Percentiles rank a stretch among this genome's conserved stretches.
phyloP scores from a whole-genome alignment of 768 basidiomycete species.

The Phylloporus sp. region DNA sequence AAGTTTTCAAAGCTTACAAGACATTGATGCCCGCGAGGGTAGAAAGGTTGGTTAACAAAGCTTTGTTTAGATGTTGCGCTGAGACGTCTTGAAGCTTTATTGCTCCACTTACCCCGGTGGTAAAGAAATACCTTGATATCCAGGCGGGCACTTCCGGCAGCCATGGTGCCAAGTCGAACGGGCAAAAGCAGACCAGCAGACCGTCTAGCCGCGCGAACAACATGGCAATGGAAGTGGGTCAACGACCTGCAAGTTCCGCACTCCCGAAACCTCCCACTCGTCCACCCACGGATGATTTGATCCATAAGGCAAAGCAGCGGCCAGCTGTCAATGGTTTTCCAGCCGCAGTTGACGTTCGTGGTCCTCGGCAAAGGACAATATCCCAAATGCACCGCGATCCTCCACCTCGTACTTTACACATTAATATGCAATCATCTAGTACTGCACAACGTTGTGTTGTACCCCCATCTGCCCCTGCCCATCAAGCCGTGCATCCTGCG shows the following conservation, averaged over 20 bases:
- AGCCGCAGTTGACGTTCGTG: slow-evolving; percentile 3
- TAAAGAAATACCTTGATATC: slow-evolving; percentile 70
- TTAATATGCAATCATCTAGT: slow-evolving; percentile 14
- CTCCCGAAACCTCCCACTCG: slow-evolving; percentile 13
- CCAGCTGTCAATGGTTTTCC: background rate
- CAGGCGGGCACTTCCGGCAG: slow-evolving; percentile 11
- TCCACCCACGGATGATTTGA: background rate
- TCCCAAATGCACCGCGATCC: slow-evolving; percentile 18
- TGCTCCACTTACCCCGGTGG: slow-evolving; percentile 68
- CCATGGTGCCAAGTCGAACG: slow-evolving; percentile 3
- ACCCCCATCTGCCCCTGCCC: slow-evolving; percentile 9
- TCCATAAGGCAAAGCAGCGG: slow-evolving; percentile 6
- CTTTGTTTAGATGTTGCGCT: slow-evolving; percentile 3
- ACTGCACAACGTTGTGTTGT: slow-evolving; percentile 18
- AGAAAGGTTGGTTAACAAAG: slow-evolving; percentile 46
- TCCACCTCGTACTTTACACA: slow-evolving; percentile 14
- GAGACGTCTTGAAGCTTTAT: slow-evolving; percentile 51
- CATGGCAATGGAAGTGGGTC: slow-evolving; percentile 6
- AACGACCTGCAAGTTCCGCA: slow-evolving; percentile 7
- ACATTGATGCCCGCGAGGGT: slow-evolving; percentile 64
- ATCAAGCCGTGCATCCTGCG: slow-evolving; percentile 6
- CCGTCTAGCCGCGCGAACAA: slow-evolving; percentile 23
- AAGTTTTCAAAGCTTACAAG: slow-evolving; percentile 75
- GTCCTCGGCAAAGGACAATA: slow-evolving; percentile 14
- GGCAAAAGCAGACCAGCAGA: slow-evolving; percentile 20